Evolutionary conservation across 2,329 filamentous ascomycete genomes (phyloP), one percentile per base, ranked within the genome.

Genomic region (Coniella vitis): DNA sequence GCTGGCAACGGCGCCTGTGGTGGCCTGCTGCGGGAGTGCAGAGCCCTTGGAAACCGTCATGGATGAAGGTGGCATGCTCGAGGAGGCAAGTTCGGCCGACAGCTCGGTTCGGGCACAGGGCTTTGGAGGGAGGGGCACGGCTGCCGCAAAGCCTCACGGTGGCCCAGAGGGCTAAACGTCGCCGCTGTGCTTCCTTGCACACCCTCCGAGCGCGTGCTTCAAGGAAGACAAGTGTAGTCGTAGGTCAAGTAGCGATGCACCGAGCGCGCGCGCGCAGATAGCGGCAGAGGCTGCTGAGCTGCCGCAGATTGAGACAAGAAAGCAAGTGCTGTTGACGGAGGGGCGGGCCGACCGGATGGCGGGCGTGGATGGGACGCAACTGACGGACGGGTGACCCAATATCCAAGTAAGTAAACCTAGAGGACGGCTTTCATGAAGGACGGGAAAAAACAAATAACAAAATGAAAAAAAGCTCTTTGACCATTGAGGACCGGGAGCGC

Each of bases 51-150:
- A 44, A 38, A 43, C 35, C 22, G 39, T 29, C 16, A 31, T 48
- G 36, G 51, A 35, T 50, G 47, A 35, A 34, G 51, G 34, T 47
- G 51, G 47, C 51, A 53, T 53, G 35, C 49, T 53, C 40, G 41
- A 40, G 21, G 41, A 40, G 21, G 44, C 43, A 47, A 32, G 43
- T 34, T 32, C 16, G 17, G 10, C 16, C 25, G 25, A 29, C 25
- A 29, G 10, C 5, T 10, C 25, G 25, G 10, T 29, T 10, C 10
- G 10, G 25, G 25, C n/a, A n/a, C 20, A 34, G 32, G 29, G 16
- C 35, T n/a, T 13, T 49, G 39, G 17, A 17, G 14, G 12, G 25
- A 42, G 8, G 39, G 19, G 29, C 3, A 17, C 5, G 13, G n/a
- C 16, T n/a, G 10, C 8, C 17, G 19, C 17, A 10, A 38, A 19